A percentile compares a stretch with the other conserved stretches of the same genome.
Conservation (phyloP, 106 monocot genomes). For the Dactylorhiza incarnata region DNA sequence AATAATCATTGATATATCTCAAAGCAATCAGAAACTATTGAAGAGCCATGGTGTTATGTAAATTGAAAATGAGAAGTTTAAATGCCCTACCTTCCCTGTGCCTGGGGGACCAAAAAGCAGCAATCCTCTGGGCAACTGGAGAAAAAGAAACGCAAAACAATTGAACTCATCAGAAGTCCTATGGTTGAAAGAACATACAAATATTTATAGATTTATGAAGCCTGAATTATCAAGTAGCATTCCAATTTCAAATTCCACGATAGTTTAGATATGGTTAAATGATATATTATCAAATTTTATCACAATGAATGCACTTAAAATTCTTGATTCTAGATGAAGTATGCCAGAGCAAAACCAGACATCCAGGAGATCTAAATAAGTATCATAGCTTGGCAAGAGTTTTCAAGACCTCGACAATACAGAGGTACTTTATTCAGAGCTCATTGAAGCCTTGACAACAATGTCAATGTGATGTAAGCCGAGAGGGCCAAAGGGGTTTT, state of each 20-base stretch:
- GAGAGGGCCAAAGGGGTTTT: too few species aligned
- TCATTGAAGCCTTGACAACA: too few species aligned
- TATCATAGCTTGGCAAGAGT: too few species aligned
- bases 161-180: not conserved
- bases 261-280: not conserved
- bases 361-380: too few species aligned
- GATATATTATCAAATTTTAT: not conserved
- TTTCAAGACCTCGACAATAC: too few species aligned
- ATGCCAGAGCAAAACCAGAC: too few species aligned
- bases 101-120: conserved; percentile 88
- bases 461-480: too few species aligned
- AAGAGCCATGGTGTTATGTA: not conserved
- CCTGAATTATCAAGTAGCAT: not conserved
- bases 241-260: not conserved
- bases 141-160: conserved; percentile 2
- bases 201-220: not conserved
- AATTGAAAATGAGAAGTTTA: not conserved
- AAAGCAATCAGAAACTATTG: not conserved
- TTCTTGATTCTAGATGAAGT: not conserved
- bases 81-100: conserved; percentile 71
- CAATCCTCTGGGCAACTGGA: conserved; percentile 86
- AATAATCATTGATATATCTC: not conserved
- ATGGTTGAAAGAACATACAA: not conserved
- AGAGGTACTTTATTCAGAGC: too few species aligned
- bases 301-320: not conserved